Evolutionary conservation across 2,329 filamentous ascomycete species (phyloP).

Genomic region (Tricladium varicosporioides): DNA sequence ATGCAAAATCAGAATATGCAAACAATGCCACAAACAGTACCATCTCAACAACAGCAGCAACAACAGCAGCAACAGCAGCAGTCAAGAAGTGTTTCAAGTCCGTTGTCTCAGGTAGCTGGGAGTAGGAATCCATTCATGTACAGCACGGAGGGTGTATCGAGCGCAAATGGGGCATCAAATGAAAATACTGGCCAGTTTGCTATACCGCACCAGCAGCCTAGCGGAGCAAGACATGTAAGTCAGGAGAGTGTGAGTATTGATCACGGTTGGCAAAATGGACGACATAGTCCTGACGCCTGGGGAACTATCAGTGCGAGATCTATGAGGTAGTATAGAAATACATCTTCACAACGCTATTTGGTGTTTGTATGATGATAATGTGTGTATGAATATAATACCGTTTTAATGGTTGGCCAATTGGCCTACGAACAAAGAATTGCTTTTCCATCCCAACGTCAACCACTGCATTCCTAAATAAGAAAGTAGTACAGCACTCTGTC

Average conservation of each 20-base stretch:
- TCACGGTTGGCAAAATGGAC: constrained; percentile 59
- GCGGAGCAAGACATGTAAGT: constrained; percentile 49
- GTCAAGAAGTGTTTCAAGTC: constrained; percentile 18
- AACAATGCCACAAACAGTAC: neutral
- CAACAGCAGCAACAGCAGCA: constrained; percentile 15
- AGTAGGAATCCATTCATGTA: constrained; percentile 35
- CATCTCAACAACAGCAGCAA: constrained; percentile 11
- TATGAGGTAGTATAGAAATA: constrained; percentile 25
- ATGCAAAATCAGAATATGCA: constrained; percentile 11
- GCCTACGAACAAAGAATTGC: too few species aligned
- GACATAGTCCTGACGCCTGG: constrained; percentile 79
- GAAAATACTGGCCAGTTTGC: constrained; percentile 23
- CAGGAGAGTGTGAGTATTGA: constrained; percentile 63
- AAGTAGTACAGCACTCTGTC: too few species aligned
- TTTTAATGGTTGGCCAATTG: neutral
- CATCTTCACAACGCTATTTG: neutral
- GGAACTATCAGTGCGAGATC: constrained; percentile 54
- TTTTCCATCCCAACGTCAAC: too few species aligned
- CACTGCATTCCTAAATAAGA: too few species aligned
- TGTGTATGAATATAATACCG: neutral
- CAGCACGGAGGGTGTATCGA: constrained; percentile 20
- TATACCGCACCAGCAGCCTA: constrained; percentile 17
- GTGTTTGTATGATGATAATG: neutral
- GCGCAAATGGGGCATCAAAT: constrained; percentile 26
- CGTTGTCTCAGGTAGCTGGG: constrained; percentile 19